Conservation (phyloP, 331 rosid genomes). For the Pyrus hybrid region DNA sequence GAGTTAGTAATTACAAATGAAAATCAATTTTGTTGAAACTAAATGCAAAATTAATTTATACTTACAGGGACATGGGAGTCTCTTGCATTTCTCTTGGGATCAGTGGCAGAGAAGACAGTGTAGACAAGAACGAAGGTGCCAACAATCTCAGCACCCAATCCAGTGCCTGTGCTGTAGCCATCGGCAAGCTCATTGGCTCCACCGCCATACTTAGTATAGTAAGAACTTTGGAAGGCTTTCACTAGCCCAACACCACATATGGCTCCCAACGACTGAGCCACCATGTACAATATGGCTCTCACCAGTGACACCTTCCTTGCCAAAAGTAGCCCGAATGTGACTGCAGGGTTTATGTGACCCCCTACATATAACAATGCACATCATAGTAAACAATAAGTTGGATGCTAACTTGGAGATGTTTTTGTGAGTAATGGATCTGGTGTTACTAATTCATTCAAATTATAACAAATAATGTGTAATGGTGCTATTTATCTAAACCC, state of each 20-base stretch:
- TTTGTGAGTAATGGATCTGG: too few species aligned
- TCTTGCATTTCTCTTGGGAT: slow-evolving; percentile 68
- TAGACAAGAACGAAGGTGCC: slow-evolving; percentile 87
- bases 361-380: slow-evolving; percentile 25
- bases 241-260: slow-evolving; percentile 63
- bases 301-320: slow-evolving; percentile 65
- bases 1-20: neutral
- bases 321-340: slow-evolving; percentile 64
- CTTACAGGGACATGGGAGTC: slow-evolving; percentile 82
- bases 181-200: slow-evolving; percentile 50
- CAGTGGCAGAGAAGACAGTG: slow-evolving; percentile 89
- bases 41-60: neutral
- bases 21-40: neutral
- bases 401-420: too few species aligned
- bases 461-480: too few species aligned
- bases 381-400: neutral
- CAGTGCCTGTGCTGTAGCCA: slow-evolving; percentile 59
- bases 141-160: slow-evolving; percentile 78
- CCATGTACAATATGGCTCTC: slow-evolving; percentile 54
- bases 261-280: slow-evolving; percentile 66
- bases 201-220: slow-evolving; percentile 45
- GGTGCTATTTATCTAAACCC: too few species aligned
- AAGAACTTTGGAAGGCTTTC: slow-evolving; percentile 49
- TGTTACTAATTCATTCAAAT: too few species aligned
- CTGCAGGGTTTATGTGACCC: slow-evolving; percentile 89